phyloP scores from a whole-genome alignment of 352 stramenopile species.

The Phytophthora pluvialis region DNA sequence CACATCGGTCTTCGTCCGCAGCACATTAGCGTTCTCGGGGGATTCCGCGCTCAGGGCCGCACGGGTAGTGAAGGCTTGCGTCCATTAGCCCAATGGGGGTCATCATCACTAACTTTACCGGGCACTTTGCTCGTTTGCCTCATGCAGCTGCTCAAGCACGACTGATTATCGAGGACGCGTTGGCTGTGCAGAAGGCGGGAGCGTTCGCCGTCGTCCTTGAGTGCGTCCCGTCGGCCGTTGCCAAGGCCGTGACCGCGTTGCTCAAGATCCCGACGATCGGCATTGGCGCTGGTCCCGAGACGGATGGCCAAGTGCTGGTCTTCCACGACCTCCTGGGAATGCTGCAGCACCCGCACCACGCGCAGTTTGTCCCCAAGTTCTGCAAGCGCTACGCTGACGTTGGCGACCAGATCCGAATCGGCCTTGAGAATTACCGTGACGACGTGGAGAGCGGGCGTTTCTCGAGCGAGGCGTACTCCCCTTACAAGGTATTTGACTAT shows the following conservation, averaged over 20 bases:
- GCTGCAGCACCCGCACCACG: constrained; percentile 98
- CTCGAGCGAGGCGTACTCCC: constrained; percentile 93
- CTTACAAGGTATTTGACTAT: constrained; percentile 88
- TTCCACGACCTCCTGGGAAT: constrained; percentile 99
- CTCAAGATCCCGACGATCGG: constrained; percentile 98
- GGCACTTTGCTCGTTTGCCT: not conserved
- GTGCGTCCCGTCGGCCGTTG: constrained; percentile 90
- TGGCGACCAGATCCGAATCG: constrained; percentile 92
- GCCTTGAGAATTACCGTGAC: constrained; percentile 95
- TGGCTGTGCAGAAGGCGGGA: constrained; percentile 95
- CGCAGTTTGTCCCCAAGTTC: constrained; percentile 96
- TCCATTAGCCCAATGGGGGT: not conserved
- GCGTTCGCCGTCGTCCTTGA: constrained; percentile 94
- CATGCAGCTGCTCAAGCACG: constrained; percentile 77
- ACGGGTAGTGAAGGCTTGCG: constrained; percentile 70
- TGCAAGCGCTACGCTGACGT: constrained; percentile 98
- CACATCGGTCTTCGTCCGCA: constrained; percentile 98
- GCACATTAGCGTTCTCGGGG: constrained; percentile 94
- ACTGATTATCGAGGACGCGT: constrained; percentile 96
- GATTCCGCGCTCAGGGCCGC: constrained; percentile 96
- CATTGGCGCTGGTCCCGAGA: constrained; percentile 95
- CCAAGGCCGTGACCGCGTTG: constrained; percentile 93
- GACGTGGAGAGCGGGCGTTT: constrained; percentile 97
- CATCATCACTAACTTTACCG: not conserved
- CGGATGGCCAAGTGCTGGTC: constrained; percentile 96